These are phyloP conservation scores for Aspergillus ruber DNA, from an alignment of 2,329 filamentous ascomycete species.

Conservation along the genomic window DNA sequence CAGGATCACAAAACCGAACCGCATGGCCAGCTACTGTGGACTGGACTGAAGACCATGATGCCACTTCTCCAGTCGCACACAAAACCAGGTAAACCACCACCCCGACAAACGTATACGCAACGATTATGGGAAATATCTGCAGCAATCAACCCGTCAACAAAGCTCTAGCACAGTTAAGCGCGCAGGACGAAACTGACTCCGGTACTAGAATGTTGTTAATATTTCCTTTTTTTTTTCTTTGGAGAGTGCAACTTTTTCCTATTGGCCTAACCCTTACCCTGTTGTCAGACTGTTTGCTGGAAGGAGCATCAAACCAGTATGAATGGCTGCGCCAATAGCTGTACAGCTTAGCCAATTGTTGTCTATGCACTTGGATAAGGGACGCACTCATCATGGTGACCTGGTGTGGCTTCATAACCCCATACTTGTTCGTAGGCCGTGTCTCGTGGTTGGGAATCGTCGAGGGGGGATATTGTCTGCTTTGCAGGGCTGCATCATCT, in stretches of 20 bases:
- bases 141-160: conserved; percentile 1
- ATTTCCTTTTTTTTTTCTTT: background rate
- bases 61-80: conserved; percentile 73
- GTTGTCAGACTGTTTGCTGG: conserved; percentile 20
- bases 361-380: conserved; percentile 25
- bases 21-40: conserved; percentile 75
- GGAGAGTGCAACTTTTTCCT: background rate
- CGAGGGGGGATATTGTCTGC: background rate
- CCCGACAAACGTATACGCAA: conserved; percentile 32
- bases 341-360: conserved; percentile 4
- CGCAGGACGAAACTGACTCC: conserved; percentile 16
- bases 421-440: conserved; percentile 1
- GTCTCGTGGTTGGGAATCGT: background rate
- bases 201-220: conserved; percentile 14
- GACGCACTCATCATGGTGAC: conserved; percentile 8
- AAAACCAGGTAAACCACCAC: conserved; percentile 67
- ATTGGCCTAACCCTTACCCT: conserved; percentile 13
- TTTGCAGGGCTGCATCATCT: background rate
- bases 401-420: conserved; percentile 2
- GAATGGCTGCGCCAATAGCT: conserved; percentile 27
- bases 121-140: conserved; percentile 29
- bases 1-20: conserved; percentile 68
- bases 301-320: conserved; percentile 25
- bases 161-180: too few relatives aligned
- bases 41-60: conserved; percentile 68